Base-by-base conservation (phyloP, 2,329 filamentous ascomycete species). In the Exophiala sp. region DNA sequence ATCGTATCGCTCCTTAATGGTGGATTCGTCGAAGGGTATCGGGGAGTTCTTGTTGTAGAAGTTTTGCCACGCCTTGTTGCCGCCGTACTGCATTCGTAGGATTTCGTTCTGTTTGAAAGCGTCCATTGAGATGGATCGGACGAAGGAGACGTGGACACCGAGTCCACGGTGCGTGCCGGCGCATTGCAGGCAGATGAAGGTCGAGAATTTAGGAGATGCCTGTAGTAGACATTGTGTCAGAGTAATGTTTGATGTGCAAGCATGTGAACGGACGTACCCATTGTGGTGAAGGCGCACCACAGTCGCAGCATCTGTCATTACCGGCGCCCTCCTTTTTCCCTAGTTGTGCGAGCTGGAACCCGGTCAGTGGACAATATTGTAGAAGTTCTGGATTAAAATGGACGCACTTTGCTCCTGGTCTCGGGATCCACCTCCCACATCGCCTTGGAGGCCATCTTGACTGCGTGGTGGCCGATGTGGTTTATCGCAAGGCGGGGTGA, bases 391-490 rank as follows among this genome's bases (percentile, higher is more conserved):
- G 7, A 1, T 29, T 8, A 3, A 2, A 8, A 33, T 14, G 40
- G 18, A 24, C 12, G 34, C 76, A 95, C 91, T 84, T 97, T 97
- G 69, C 88, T 90, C 75, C 90, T 85, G 58, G 92, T 97, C 79
- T 97, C 92, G 45, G 94, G 94, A 74, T 99, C 94, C 63, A 99
- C 91, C 77, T 99, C 94, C 94, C 94, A 99, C 88, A 96, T 92
- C 75, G 62, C 62, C 47, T 62, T 62, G 47, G 62, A 59, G 20
- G 62, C 55, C 62, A 64, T 64, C 18, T 52, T 57, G 52, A 39
- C 16, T 34, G 32, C 29, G 54, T 32, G 47, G 48, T 33, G 21
- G 45, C 50, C 20, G 41, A 24, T 12, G 54, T 39, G 47, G 42
- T 39, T 36, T 10, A 38, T 16, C 20, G 21, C 42, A 32, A 36